phyloP scores from a whole-genome alignment of 441 rosid genomes.

The Pelargonium citronellum region DNA sequence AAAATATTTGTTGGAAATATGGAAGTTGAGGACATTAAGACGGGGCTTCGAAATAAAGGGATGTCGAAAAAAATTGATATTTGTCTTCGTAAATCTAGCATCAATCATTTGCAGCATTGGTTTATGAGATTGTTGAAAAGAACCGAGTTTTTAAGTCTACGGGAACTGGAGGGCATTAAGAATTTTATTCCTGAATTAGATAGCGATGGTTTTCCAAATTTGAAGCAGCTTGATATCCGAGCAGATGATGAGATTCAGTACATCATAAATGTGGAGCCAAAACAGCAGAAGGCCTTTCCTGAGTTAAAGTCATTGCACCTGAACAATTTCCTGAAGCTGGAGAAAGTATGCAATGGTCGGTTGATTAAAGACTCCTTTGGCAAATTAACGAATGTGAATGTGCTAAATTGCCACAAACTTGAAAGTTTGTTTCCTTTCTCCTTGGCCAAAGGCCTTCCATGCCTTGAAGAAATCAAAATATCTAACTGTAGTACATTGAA shows the following conservation, averaged over 20 bases:
- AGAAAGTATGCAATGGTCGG: slow-evolving; percentile 5
- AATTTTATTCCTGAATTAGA: slow-evolving; percentile 18
- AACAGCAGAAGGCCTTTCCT: background rate
- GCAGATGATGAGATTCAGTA: background rate
- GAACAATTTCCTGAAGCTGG: background rate
- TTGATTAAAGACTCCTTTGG: slow-evolving; percentile 11
- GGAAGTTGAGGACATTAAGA: too few relatives aligned
- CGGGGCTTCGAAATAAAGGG: too few relatives aligned
- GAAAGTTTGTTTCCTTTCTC: slow-evolving; percentile 18
- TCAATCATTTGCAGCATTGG: background rate
- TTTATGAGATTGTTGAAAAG: slow-evolving; percentile 19
- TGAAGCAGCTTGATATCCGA: slow-evolving; percentile 9
- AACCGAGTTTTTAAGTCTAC: slow-evolving; percentile 19
- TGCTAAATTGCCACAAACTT: slow-evolving; percentile 5
- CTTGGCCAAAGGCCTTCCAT: background rate
- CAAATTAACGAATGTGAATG: slow-evolving; percentile 9
- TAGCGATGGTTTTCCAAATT: slow-evolving; percentile 8
- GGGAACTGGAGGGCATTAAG: slow-evolving; percentile 19
- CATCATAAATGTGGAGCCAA: background rate
- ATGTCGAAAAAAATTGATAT: background rate
- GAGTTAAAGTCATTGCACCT: slow-evolving; percentile 20
- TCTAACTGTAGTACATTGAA: background rate
- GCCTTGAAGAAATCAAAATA: slow-evolving; percentile 15
- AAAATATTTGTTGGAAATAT: too few relatives aligned
- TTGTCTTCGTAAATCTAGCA: background rate